Percentiles rank a stretch among this genome's conserved stretches.
Conservation (phyloP, 352 stramenopile genomes). For the Pilasporangium apinafurcum region DNA sequence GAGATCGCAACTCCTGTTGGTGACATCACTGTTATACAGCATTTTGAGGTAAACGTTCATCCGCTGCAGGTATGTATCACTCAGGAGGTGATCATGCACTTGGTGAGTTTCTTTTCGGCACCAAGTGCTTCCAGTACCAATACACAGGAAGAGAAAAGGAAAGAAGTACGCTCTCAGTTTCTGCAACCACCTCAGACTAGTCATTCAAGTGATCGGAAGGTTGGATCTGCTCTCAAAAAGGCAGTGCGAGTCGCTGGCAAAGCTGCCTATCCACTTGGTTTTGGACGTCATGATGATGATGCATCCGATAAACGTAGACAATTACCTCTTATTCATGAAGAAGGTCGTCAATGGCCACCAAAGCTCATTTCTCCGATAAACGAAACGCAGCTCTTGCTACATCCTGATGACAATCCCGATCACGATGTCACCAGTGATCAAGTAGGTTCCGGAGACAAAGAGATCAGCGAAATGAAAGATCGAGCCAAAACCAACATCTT, state of each 20-base stretch:
- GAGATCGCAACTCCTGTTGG: constrained; percentile 59
- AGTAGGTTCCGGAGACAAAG: constrained; percentile 14
- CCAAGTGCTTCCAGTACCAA: constrained; percentile 8
- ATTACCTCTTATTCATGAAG: constrained; percentile 17
- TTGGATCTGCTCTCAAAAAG: constrained; percentile 47
- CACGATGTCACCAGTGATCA: constrained; percentile 2
- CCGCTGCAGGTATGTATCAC: constrained; percentile 83
- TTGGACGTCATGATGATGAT: constrained; percentile 20
- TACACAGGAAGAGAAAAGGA: constrained; percentile 41
- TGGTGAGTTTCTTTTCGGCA: constrained; percentile 53
- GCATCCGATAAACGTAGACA: constrained; percentile 3
- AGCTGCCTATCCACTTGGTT: constrained; percentile 40
- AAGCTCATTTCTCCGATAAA: constrained; percentile 15
- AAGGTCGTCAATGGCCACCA: constrained; percentile 32
- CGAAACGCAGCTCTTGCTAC: constrained; percentile 16
- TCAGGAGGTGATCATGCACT: constrained; percentile 67
- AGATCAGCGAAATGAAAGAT: constrained; percentile 34
- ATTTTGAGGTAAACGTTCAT: constrained; percentile 84
- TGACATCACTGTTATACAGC: constrained; percentile 58
- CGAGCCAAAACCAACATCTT: constrained; percentile 45
- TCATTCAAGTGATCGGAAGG: constrained; percentile 22
- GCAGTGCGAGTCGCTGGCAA: constrained; percentile 59
- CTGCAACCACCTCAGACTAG: constrained; percentile 19
- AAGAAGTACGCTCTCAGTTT: constrained; percentile 63
- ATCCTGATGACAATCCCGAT: not conserved